Evolutionary conservation across 768 basidiomycete species (phyloP).

Genomic region (Serendipita sp.): DNA sequence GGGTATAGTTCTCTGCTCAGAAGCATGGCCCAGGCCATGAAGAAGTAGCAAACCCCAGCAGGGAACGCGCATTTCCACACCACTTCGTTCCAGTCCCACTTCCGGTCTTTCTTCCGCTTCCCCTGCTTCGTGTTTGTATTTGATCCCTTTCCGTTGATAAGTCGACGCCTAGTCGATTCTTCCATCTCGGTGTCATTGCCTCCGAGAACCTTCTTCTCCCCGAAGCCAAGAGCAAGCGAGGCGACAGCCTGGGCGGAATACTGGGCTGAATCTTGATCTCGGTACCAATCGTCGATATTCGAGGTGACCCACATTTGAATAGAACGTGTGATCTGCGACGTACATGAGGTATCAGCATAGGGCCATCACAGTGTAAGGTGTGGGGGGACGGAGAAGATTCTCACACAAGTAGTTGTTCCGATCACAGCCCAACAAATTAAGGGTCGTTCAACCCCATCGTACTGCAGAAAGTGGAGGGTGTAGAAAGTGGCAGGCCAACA

Average conservation of each 20-base stretch:
- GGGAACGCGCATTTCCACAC: conserved; percentile 53
- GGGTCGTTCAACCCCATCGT: conserved; percentile 38
- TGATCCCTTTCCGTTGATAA: not conserved
- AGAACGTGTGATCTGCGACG: conserved; percentile 31
- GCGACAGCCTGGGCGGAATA: not conserved
- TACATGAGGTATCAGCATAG: not conserved
- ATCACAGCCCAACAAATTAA: conserved; percentile 83
- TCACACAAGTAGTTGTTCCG: conserved; percentile 68
- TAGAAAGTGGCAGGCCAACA: conserved; percentile 91
- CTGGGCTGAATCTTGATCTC: not conserved
- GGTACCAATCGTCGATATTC: conserved; percentile 40
- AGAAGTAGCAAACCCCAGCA: conserved; percentile 53
- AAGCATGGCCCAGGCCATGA: conserved; percentile 50
- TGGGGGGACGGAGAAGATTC: not conserved
- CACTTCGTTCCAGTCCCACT: conserved; percentile 73
- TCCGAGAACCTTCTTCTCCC: conserved; percentile 14
- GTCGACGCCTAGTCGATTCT: not conserved
- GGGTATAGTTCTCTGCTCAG: conserved; percentile 8
- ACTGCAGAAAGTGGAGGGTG: conserved; percentile 58
- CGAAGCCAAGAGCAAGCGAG: conserved; percentile 21
- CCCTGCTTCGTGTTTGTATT: conserved; percentile 11
- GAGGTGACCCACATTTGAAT: conserved; percentile 94
- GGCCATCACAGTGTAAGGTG: not conserved
- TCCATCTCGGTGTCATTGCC: conserved; percentile 6
- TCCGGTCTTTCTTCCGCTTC: conserved; percentile 32